These are phyloP conservation scores for Fusarium keratoplasticum DNA, from an alignment of 2,329 filamentous ascomycete species.

Conservation along the genomic window DNA sequence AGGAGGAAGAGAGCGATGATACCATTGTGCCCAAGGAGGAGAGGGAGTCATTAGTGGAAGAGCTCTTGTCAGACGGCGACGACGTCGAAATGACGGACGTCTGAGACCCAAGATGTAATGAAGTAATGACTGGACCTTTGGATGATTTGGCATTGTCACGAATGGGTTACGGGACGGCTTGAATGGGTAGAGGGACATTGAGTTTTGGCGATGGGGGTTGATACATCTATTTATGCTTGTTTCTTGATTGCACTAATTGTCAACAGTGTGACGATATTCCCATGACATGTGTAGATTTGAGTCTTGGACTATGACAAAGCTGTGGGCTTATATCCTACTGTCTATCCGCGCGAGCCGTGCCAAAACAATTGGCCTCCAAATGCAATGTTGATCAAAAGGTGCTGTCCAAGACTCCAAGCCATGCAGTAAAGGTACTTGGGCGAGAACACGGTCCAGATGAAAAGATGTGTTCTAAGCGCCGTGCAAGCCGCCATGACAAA, in stretches of 20 bases:
- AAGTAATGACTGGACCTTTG: conserved; percentile 36
- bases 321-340: not conserved
- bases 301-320: not conserved
- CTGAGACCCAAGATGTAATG: conserved; percentile 31
- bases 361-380: conserved; percentile 70
- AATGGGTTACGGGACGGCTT: conserved; percentile 14
- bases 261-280: not conserved
- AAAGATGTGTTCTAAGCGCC: conserved; percentile 85
- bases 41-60: conserved; percentile 53
- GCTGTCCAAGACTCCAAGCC: conserved; percentile 87
- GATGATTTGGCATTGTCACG: conserved; percentile 32
- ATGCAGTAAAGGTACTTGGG: conserved; percentile 95
- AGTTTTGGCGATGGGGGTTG: conserved; percentile 29
- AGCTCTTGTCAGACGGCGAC: conserved; percentile 56
- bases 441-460: conserved; percentile 99
- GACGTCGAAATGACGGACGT: conserved; percentile 49
- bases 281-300: not conserved
- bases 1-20: conserved; percentile 56
- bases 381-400: conserved; percentile 77
- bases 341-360: conserved; percentile 52
- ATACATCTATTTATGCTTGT: conserved; percentile 19
- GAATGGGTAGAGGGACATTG: conserved; percentile 17
- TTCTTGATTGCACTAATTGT: conserved; percentile 18
- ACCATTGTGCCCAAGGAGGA: conserved; percentile 49
- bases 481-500: conserved; percentile 93